These are phyloP conservation scores for Colletotrichum kahawae DNA, from an alignment of 2,329 filamentous ascomycete genomes.

Conservation along the genomic window DNA sequence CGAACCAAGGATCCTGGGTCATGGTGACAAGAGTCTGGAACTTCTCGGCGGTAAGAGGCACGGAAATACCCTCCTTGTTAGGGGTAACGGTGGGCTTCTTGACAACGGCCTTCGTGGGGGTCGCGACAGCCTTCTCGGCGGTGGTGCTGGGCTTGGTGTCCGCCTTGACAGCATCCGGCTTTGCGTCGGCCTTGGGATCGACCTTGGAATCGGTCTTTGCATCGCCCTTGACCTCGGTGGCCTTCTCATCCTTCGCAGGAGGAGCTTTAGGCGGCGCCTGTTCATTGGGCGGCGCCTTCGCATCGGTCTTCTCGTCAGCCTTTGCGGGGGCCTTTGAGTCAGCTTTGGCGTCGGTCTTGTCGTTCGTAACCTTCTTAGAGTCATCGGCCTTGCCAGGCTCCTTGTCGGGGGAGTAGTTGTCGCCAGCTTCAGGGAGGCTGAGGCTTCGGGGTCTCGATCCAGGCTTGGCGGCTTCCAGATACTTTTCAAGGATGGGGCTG, in stretches of 20 bases:
- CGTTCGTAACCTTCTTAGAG: slow-evolving; percentile 18
- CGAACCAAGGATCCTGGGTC: slow-evolving; percentile 92
- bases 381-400: slow-evolving; percentile 33
- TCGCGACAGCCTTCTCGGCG: slow-evolving; percentile 20
- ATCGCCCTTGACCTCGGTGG: slow-evolving; percentile 24
- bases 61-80: slow-evolving; percentile 78
- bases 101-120: slow-evolving; percentile 42
- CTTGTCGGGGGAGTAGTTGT: slow-evolving; percentile 46
- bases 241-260: slow-evolving; percentile 30
- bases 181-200: slow-evolving; percentile 29
- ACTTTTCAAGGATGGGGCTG: slow-evolving; percentile 75
- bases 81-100: slow-evolving; percentile 61
- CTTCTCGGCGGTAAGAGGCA: slow-evolving; percentile 78
- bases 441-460: slow-evolving; percentile 75
- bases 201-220: slow-evolving; percentile 27
- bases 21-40: slow-evolving; percentile 88
- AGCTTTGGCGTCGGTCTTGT: slow-evolving; percentile 26
- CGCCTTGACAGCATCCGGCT: slow-evolving; percentile 24
- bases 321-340: slow-evolving; percentile 24
- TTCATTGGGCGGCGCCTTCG: slow-evolving; percentile 27
- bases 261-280: slow-evolving; percentile 12
- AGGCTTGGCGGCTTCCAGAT: slow-evolving; percentile 78
- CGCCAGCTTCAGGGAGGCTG: slow-evolving; percentile 75
- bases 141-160: slow-evolving; percentile 25
- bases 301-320: slow-evolving; percentile 35